A percentile compares a stretch with the other conserved stretches of the same genome.
These are phyloP conservation scores for Claviceps sp. DNA, from an alignment of 2,329 filamentous ascomycete species.

Conservation along the genomic window DNA sequence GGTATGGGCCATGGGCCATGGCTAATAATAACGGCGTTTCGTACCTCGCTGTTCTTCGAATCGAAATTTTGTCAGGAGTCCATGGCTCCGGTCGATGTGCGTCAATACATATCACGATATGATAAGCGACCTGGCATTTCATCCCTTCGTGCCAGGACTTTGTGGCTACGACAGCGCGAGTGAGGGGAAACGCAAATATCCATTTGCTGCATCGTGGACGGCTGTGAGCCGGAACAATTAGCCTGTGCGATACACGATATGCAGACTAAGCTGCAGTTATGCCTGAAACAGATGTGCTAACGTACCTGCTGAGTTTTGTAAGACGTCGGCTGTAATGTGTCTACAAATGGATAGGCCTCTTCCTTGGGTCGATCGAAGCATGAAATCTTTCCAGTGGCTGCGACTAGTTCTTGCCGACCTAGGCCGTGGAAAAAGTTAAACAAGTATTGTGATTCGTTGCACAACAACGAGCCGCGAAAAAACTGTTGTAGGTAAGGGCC, in stretches of 20 bases:
- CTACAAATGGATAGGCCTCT: neutral
- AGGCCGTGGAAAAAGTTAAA: neutral
- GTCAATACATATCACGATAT: neutral
- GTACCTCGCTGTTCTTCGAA: neutral
- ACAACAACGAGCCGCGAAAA: neutral
- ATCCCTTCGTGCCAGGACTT: neutral
- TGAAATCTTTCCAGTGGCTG: neutral
- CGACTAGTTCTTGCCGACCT: neutral
- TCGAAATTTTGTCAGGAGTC: neutral
- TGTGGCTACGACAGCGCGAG: neutral
- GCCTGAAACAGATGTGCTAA: neutral
- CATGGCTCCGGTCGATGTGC: neutral
- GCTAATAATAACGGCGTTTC: too few relatives aligned
- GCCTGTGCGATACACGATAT: neutral
- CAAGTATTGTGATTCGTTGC: neutral
- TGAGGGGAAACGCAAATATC: neutral
- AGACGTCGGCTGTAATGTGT: neutral
- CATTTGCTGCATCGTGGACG: neutral
- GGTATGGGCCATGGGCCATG: neutral
- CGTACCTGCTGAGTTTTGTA: neutral
- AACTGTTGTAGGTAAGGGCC: neutral
- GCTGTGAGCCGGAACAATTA: neutral
- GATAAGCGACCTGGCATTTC: neutral
- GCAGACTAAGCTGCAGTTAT: neutral
- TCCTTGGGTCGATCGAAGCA: neutral